phyloP scores from a whole-genome alignment of 805 yeast species.

The Zygotorulaspora sp. region DNA sequence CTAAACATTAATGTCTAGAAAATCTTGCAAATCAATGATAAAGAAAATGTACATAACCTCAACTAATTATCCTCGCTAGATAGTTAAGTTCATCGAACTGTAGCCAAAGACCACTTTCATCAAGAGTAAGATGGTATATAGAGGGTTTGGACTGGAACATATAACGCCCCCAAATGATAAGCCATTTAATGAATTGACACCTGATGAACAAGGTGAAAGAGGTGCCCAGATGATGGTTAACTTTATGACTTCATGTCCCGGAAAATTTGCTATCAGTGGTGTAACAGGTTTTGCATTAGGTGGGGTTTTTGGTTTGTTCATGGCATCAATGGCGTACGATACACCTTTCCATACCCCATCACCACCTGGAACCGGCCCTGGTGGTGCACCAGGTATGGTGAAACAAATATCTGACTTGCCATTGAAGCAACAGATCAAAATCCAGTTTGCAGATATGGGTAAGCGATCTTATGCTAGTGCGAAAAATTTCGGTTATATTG shows the following conservation, averaged over 20 bases:
- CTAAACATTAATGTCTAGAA: no score
- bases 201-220: constrained; percentile 87
- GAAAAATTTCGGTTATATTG: constrained; percentile 89
- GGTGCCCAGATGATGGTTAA: constrained; percentile 82
- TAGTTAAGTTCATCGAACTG: no score
- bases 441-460: constrained; percentile 91
- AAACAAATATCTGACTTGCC: constrained; percentile 76
- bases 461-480: constrained; percentile 83
- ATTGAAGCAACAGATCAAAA: constrained; percentile 83
- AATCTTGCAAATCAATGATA: no score
- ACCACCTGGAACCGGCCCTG: constrained; percentile 12
- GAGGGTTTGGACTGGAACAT: constrained; percentile 42
- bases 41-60: no score
- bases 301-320: constrained; percentile 91
- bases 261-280: constrained; percentile 86
- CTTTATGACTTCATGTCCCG: constrained; percentile 91
- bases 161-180: constrained; percentile 41
- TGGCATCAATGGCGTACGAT: constrained; percentile 61
- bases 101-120: neutral
- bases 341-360: constrained; percentile 37
- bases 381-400: constrained; percentile 30
- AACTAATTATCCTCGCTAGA: no score
- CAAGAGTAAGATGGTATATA: constrained; percentile 34
- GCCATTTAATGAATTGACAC: constrained; percentile 67
- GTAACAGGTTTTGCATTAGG: constrained; percentile 92